Evolutionary conservation across 306 rosid species (phyloP).

Genomic region (Casuarina glauca): DNA sequence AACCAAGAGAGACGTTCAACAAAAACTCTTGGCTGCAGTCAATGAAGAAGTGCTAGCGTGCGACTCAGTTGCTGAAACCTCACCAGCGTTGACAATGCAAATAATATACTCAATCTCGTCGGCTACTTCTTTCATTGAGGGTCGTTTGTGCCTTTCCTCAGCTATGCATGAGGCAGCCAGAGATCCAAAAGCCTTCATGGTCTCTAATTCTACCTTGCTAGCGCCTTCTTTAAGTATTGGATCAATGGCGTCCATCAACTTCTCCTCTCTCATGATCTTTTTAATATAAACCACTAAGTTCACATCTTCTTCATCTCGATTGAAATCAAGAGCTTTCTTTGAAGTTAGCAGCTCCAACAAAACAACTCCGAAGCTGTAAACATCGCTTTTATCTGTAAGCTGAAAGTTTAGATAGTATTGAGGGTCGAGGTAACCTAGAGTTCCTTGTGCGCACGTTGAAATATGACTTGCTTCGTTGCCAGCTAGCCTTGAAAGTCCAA

Average conservation of each 20-base stretch:
- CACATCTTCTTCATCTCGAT: constrained; percentile 54
- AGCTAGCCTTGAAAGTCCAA: constrained; percentile 53
- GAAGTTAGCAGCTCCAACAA: constrained; percentile 50
- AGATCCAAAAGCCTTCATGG: constrained; percentile 47
- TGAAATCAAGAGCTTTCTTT: constrained; percentile 58
- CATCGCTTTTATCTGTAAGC: constrained; percentile 36
- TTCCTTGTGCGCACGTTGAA: constrained; percentile 53
- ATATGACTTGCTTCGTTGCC: constrained; percentile 48
- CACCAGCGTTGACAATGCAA: constrained; percentile 26
- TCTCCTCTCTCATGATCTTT: constrained; percentile 41
- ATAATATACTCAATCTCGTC: constrained; percentile 50
- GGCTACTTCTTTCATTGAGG: constrained; percentile 62
- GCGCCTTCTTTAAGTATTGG: constrained; percentile 43
- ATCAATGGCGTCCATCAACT: constrained; percentile 47
- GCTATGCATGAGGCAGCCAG: constrained; percentile 53
- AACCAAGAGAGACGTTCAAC: no score
- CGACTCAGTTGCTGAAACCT: not conserved
- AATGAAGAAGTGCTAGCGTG: no score
- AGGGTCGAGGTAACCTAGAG: constrained; percentile 56
- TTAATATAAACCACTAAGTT: constrained; percentile 51
- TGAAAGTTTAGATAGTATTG: constrained; percentile 49
- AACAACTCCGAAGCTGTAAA: constrained; percentile 42
- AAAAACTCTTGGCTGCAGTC: no score
- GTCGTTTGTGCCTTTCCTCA: constrained; percentile 52
- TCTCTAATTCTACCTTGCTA: constrained; percentile 38